Evolutionary conservation across 805 yeast species (phyloP).

Genomic region (Komagataella mondaviorum): DNA sequence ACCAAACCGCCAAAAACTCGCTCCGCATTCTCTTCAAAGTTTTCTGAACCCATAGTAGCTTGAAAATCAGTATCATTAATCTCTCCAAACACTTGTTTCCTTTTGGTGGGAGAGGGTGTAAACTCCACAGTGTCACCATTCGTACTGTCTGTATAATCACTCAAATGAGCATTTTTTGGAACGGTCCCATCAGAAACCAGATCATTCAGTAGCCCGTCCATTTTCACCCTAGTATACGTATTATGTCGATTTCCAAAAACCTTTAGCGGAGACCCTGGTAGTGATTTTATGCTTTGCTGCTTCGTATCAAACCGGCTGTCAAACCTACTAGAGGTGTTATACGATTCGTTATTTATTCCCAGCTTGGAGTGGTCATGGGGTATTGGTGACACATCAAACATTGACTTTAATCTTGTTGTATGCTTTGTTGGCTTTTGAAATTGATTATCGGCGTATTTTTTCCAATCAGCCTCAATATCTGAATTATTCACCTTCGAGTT

Average conservation of each 20-base stretch:
- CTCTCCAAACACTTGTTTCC: not conserved
- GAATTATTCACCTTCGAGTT: slow-evolving; percentile 2
- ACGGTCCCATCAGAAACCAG: not conserved
- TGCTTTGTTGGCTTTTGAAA: slow-evolving; percentile 12
- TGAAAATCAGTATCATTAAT: not conserved
- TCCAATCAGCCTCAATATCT: slow-evolving; percentile 16
- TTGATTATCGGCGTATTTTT: slow-evolving; percentile 11
- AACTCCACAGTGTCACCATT: not conserved
- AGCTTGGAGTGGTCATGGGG: not conserved
- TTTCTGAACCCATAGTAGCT: slow-evolving; percentile 2
- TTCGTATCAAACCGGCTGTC: slow-evolving; percentile 4
- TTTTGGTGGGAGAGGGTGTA: not conserved
- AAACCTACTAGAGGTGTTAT: not conserved
- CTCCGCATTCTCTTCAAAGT: slow-evolving; percentile 4
- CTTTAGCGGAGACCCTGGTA: slow-evolving; percentile 17
- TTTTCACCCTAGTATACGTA: slow-evolving; percentile 16
- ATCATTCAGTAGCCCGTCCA: slow-evolving; percentile 13
- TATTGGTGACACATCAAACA: not conserved
- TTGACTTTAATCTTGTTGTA: slow-evolving; percentile 3
- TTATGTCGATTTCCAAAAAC: slow-evolving; percentile 15
- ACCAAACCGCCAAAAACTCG: slow-evolving; percentile 1
- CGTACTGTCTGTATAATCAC: not conserved
- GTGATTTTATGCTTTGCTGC: slow-evolving; percentile 7
- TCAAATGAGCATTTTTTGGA: not conserved
- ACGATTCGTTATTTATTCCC: not conserved